Evolutionary conservation across 2,329 filamentous ascomycete species (phyloP).

Genomic region (Leptosphaerulina australis): DNA sequence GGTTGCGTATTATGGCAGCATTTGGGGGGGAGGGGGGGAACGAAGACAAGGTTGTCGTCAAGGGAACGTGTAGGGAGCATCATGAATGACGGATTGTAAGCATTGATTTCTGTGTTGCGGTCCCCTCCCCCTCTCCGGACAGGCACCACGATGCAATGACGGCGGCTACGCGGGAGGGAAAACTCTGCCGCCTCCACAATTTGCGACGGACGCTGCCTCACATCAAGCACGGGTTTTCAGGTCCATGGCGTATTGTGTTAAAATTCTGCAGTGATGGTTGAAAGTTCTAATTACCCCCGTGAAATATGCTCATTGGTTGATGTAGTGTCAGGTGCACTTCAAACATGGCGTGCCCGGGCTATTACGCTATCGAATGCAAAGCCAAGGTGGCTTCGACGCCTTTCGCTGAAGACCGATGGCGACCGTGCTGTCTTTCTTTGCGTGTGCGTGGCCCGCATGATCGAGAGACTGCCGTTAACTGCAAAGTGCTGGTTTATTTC

Average conservation of each 20-base stretch:
- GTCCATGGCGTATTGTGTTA: constrained; percentile 29
- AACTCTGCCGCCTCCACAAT: constrained; percentile 34
- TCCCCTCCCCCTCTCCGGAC: constrained; percentile 10
- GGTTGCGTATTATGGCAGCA: constrained; percentile 8
- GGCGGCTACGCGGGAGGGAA: constrained; percentile 21
- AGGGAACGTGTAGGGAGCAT: constrained; percentile 10
- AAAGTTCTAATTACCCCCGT: constrained; percentile 36
- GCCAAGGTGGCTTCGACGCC: constrained; percentile 27
- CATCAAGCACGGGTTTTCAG: constrained; percentile 22
- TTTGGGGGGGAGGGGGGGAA: too few relatives aligned
- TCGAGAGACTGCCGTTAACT: constrained; percentile 51
- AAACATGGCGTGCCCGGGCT: constrained; percentile 27
- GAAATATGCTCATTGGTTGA: constrained; percentile 26
- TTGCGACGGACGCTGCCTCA: constrained; percentile 21
- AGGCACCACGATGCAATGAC: constrained; percentile 19
- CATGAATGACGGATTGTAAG: constrained; percentile 15
- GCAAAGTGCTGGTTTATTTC: constrained; percentile 45
- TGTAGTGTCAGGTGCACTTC: constrained; percentile 32
- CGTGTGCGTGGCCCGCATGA: constrained; percentile 41
- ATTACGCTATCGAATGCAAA: constrained; percentile 42
- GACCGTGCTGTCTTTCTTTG: constrained; percentile 29
- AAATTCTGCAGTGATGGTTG: constrained; percentile 33
- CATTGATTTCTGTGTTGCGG: constrained; percentile 8
- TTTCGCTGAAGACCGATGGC: constrained; percentile 21
- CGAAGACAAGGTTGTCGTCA: constrained; percentile 13